Evolutionary conservation across 139 green algal species (phyloP), one percentile per base, ranked within the genome.

Genomic region (Chlamydomonas eustigma): DNA sequence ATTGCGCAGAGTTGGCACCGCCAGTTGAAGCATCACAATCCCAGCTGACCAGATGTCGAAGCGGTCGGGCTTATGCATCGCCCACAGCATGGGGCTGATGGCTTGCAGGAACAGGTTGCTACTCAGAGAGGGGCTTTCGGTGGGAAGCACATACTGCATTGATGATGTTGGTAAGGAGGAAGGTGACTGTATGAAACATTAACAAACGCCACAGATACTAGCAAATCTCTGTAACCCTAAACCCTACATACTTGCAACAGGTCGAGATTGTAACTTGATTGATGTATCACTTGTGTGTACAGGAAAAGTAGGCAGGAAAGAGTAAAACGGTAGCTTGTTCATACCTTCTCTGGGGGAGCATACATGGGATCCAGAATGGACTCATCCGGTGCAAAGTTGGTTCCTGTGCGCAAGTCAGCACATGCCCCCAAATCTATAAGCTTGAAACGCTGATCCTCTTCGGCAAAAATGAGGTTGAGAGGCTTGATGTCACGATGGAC

Each of bases 401-500:
- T 97, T 69, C 93, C 93, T 44, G 37, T 73, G 44, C 92, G 85
- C 70, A 97, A 84, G 87, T 97, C 92, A 0, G 88, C 92, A 51
- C 78, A 84, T 0, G 85, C 85, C 12, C 85, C 86, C 52, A 90
- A 77, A 63, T 90, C 86, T 37, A 90, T 90, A 28, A 90, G 79
- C 83, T 96, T 89, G 71, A 92, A 86, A 0, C 78, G 76, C 33
- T 51, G 64, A 33, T 78, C 44, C 33, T 84, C 51, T 51, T 95
- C 91, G 8, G 82, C 82, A 39, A 94, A 86, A 63, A 97, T 90
- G 68, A 97, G 87, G 83, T 97, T 97, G 32, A 88, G 37, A 25
- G 68, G 93, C 87, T 97, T 97, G 36, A 97, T 82, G 75, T 97
- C 93, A 5, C 93, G 86, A 87, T 97, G 93, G n/a, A 97, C 90